Conservation (phyloP, 768 basidiomycete genomes). For the Naganishia vaughanmartiniae region DNA sequence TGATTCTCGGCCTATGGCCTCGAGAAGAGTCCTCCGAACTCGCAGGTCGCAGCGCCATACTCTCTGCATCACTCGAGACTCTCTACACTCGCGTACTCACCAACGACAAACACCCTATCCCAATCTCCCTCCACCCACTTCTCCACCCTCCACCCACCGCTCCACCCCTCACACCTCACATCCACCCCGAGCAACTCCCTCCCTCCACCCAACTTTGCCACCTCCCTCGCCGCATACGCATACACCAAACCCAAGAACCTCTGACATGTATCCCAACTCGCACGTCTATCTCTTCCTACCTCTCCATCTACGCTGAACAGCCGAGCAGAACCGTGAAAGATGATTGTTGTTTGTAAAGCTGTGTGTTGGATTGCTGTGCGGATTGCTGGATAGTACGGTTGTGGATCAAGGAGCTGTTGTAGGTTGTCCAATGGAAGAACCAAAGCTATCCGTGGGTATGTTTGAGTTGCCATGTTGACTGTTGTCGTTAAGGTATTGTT, state of each 20-base stretch:
- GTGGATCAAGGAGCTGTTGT: conserved; percentile 22
- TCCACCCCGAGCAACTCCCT: conserved; percentile 74
- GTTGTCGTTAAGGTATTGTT: neutral
- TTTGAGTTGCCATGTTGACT: neutral
- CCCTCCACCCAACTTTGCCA: conserved; percentile 59
- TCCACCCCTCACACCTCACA: conserved; percentile 67
- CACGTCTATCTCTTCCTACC: neutral
- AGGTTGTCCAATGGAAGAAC: conserved; percentile 42
- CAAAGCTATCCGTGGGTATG: conserved; percentile 19
- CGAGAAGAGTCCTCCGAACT: no score
- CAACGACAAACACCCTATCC: conserved; percentile 51
- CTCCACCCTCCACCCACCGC: conserved; percentile 50
- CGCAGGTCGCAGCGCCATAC: no score
- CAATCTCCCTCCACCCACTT: conserved; percentile 43
- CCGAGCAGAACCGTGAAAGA: conserved; percentile 27
- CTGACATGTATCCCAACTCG: conserved; percentile 67
- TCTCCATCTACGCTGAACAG: conserved; percentile 23
- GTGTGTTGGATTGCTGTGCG: conserved; percentile 20
- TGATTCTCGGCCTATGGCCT: no score
- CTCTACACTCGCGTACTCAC: conserved; percentile 49
- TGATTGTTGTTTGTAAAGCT: conserved; percentile 25
- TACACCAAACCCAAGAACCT: conserved; percentile 77
- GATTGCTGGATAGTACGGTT: conserved; percentile 32
- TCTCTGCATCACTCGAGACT: no score
- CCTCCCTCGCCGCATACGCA: conserved; percentile 75